Conservation (phyloP, 2,329 filamentous ascomycete genomes). For the Cladosporium sphaerospermum region DNA sequence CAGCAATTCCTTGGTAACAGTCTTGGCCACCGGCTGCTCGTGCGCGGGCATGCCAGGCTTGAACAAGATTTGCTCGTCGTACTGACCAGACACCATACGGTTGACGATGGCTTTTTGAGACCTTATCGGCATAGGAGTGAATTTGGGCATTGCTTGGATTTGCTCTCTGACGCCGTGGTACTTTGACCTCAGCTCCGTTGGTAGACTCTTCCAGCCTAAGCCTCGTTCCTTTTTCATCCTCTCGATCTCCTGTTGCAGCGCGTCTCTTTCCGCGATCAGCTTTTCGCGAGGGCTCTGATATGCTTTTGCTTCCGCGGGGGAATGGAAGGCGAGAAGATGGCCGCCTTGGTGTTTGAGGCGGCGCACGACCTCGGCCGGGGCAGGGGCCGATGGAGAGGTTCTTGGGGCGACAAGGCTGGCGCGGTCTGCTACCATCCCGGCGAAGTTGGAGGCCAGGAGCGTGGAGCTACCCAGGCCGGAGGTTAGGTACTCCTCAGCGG, state of each 20-base stretch:
- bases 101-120: constrained; percentile 17
- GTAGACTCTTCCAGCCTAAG: background rate
- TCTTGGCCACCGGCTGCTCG: constrained; percentile 21
- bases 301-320: constrained; percentile 13
- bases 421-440: constrained; percentile 24
- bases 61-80: constrained; percentile 17
- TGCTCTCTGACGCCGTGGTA: background rate
- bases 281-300: constrained; percentile 17
- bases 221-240: constrained; percentile 7
- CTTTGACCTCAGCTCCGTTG: background rate
- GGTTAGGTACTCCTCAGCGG: constrained; percentile 14
- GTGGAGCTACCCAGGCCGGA: constrained; percentile 20
- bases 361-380: constrained; percentile 14
- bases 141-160: constrained; percentile 11
- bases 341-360: constrained; percentile 14
- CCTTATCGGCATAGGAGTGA: constrained; percentile 3
- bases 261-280: constrained; percentile 13
- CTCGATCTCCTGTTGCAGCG: constrained; percentile 13
- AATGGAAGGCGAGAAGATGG: constrained; percentile 19
- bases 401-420: constrained; percentile 14
- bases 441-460: constrained; percentile 21
- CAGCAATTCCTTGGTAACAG: constrained; percentile 16
- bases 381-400: background rate
- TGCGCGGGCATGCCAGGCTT: constrained; percentile 9
- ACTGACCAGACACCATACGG: constrained; percentile 22